Percentiles rank a stretch among this genome's conserved stretches.
Conservation (phyloP, 106 monocot species). For the Dendrobium nobile region DNA sequence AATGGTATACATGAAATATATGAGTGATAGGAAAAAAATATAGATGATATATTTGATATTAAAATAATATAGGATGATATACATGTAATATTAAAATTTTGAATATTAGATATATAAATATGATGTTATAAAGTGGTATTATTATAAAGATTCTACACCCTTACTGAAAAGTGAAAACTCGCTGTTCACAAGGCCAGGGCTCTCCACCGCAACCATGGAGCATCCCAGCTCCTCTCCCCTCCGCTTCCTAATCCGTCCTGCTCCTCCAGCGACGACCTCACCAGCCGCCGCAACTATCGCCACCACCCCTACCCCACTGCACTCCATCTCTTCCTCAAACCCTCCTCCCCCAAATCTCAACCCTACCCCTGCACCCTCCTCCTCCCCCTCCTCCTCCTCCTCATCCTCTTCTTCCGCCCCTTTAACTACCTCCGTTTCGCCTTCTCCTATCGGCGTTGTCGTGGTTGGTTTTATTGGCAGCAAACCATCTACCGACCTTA, state of each 20-base stretch:
- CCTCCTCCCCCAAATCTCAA: not conserved
- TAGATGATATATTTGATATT: too few species aligned
- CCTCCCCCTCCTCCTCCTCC: not conserved
- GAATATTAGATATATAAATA: too few species aligned
- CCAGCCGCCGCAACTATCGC: not conserved
- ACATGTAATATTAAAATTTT: too few species aligned
- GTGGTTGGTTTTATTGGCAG: constrained; percentile 76
- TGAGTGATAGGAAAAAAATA: too few species aligned
- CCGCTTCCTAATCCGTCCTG: not conserved
- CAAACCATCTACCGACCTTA: constrained; percentile 24
- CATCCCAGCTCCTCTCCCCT: not conserved
- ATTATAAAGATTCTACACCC: too few species aligned
- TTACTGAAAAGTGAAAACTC: too few species aligned
- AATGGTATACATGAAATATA: too few species aligned
- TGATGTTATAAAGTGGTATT: too few species aligned
- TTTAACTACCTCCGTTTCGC: not conserved
- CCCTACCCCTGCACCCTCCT: not conserved
- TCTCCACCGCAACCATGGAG: not conserved
- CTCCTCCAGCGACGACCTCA: not conserved
- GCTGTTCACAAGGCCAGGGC: too few species aligned
- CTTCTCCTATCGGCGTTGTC: constrained; percentile 50
- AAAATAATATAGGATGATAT: too few species aligned
- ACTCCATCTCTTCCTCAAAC: not conserved
- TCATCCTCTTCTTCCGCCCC: not conserved
- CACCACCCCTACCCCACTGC: not conserved